These are phyloP conservation scores for Eudorina sp. DNA, from an alignment of 139 green algal species.

Conservation along the genomic window DNA sequence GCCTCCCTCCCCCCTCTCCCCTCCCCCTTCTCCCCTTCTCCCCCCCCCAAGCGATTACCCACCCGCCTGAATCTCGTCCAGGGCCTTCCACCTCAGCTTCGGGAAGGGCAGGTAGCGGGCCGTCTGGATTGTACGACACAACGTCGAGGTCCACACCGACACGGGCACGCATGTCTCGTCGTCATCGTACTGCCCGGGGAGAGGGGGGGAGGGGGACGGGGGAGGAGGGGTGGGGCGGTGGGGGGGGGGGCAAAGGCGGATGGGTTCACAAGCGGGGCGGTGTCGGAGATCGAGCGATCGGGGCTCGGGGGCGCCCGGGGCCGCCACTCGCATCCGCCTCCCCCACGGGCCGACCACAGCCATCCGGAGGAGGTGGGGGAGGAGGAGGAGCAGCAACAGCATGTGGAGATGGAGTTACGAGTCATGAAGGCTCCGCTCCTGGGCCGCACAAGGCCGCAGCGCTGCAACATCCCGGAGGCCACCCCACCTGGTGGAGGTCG, in stretches of 20 bases:
- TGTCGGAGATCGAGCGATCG: neutral
- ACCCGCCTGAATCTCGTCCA: slow-evolving; percentile 72
- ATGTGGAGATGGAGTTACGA: too few species aligned
- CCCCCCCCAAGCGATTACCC: neutral
- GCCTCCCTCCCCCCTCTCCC: neutral
- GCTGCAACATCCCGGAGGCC: too few species aligned
- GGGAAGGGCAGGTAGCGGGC: slow-evolving; percentile 85
- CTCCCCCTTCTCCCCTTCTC: neutral
- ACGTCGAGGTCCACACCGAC: slow-evolving; percentile 93
- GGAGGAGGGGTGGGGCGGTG: neutral
- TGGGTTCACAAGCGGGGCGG: neutral
- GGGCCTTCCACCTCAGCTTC: slow-evolving; percentile 93
- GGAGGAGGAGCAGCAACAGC: too few species aligned
- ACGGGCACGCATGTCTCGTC: slow-evolving; percentile 67
- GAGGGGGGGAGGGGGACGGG: neutral
- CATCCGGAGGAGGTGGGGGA: neutral
- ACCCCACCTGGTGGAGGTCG: too few species aligned
- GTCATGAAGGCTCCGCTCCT: too few species aligned
- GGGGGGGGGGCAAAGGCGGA: neutral
- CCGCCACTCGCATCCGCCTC: too few species aligned
- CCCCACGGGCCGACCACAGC: neutral
- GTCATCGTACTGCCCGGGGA: neutral
- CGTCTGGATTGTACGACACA: slow-evolving; percentile 92
- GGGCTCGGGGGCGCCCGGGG: too few species aligned
- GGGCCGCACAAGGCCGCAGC: too few species aligned